phyloP scores from a whole-genome alignment of 2,329 filamentous ascomycete genomes.

The Capronia americana region DNA sequence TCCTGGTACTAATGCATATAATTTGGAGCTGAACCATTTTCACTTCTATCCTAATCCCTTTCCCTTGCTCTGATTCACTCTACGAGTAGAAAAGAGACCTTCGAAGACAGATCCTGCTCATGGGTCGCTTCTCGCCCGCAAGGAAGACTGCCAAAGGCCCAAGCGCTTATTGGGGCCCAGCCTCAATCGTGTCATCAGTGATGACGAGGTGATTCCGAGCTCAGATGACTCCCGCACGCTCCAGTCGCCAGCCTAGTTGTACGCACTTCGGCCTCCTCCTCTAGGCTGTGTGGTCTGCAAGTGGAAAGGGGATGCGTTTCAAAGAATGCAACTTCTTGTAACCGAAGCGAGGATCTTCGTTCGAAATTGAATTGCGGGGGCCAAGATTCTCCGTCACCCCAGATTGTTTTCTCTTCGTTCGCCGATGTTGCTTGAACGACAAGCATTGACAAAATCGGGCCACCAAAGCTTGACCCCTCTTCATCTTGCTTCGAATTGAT shows the following conservation, averaged over 20 bases:
- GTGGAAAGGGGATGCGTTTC: too few relatives aligned
- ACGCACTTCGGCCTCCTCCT: too few relatives aligned
- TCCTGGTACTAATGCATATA: neutral
- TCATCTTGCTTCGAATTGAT: neutral
- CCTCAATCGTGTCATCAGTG: too few relatives aligned
- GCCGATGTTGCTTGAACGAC: neutral
- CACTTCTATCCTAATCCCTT: neutral
- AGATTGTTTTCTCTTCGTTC: neutral
- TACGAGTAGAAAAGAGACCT: too few relatives aligned
- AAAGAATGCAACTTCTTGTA: neutral
- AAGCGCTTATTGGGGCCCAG: neutral
- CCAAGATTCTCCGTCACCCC: neutral
- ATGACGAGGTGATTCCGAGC: too few relatives aligned
- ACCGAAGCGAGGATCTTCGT: neutral
- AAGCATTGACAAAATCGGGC: neutral
- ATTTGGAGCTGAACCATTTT: neutral
- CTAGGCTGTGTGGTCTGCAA: too few relatives aligned
- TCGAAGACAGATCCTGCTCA: neutral
- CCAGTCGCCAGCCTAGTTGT: too few relatives aligned
- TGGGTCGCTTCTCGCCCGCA: neutral
- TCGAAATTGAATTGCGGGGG: neutral
- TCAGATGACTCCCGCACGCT: too few relatives aligned
- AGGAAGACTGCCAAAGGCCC: neutral
- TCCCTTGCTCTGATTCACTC: too few relatives aligned
- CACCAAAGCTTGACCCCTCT: conserved; percentile 5